These are phyloP conservation scores for Plasmodium sp. DNA, from an alignment of 169 alveolate genomes.

Conservation along the genomic window DNA sequence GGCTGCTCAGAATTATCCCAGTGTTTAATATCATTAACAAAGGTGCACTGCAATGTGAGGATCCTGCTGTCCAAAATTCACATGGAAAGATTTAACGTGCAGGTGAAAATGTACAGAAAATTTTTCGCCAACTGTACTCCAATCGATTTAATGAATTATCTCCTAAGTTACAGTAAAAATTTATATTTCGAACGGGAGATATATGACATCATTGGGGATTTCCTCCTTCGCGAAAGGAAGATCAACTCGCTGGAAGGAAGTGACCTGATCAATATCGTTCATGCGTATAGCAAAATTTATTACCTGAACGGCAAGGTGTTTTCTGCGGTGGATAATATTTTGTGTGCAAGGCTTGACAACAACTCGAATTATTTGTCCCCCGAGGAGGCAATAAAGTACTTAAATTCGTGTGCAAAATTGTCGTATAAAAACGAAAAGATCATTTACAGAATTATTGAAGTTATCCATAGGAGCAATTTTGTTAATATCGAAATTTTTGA, in stretches of 20 bases:
- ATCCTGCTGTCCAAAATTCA: conserved; percentile 41
- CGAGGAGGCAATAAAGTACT: conserved; percentile 50
- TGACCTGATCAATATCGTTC: conserved; percentile 54
- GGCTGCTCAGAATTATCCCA: conserved; percentile 34
- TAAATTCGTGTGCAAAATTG: conserved; percentile 49
- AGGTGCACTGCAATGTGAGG: conserved; percentile 31
- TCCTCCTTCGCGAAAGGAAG: neutral
- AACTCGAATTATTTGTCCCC: conserved; percentile 28
- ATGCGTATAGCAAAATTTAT: conserved; percentile 71
- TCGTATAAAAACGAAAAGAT: conserved; percentile 49
- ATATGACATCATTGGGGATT: conserved; percentile 22
- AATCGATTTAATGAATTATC: conserved; percentile 42
- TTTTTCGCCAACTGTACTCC: conserved; percentile 16
- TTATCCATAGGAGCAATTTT: conserved; percentile 46
- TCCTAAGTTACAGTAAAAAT: conserved; percentile 30
- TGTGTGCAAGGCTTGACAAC: conserved; percentile 11
- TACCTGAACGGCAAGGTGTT: conserved; percentile 34
- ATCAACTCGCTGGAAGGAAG: conserved; percentile 9
- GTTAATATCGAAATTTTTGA: conserved; percentile 41
- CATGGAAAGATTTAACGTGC: neutral
- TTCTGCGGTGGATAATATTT: conserved; percentile 26
- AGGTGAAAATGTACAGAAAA: neutral
- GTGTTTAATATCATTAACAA: conserved; percentile 44
- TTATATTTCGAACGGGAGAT: conserved; percentile 32
- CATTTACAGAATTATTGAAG: conserved; percentile 50